phyloP scores from a whole-genome alignment of 2,329 filamentous ascomycete species.

The Elsinoe arachidis region DNA sequence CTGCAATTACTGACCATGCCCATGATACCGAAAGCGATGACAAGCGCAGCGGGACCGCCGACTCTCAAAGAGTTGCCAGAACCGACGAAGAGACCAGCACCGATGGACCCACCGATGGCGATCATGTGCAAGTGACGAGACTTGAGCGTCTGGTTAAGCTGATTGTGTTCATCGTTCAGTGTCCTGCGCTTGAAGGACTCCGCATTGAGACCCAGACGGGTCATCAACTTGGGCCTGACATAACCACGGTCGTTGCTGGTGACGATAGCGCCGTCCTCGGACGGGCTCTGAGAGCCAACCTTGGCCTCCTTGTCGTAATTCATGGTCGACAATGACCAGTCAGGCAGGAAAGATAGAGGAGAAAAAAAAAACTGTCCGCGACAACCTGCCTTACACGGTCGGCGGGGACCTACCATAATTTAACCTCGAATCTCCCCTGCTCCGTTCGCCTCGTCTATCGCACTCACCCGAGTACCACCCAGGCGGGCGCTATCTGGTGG shows the following conservation, averaged over 20 bases:
- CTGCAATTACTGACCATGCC: slow-evolving; percentile 22
- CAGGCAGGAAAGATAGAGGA: not conserved
- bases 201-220: slow-evolving; percentile 25
- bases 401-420: not conserved
- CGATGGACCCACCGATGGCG: slow-evolving; percentile 34
- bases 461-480: not conserved
- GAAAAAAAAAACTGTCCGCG: slow-evolving; percentile 2
- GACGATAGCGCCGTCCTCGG: slow-evolving; percentile 1
- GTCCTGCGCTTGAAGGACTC: slow-evolving; percentile 25
- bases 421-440: not conserved
- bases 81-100: slow-evolving; percentile 48
- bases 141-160: slow-evolving; percentile 26
- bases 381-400: not conserved
- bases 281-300: slow-evolving; percentile 4
- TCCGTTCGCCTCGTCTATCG: not conserved
- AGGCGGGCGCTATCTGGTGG: slow-evolving; percentile 7
- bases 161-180: slow-evolving; percentile 25
- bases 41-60: slow-evolving; percentile 39
- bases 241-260: slow-evolving; percentile 8
- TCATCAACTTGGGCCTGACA: slow-evolving; percentile 17
- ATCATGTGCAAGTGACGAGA: slow-evolving; percentile 27
- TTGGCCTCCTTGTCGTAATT: slow-evolving; percentile 9
- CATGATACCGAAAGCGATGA: slow-evolving; percentile 26
- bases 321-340: slow-evolving; percentile 5
- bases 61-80: slow-evolving; percentile 40